Base-by-base conservation (phyloP, 2,329 filamentous ascomycete species). In the Bipolaris victoriae region DNA sequence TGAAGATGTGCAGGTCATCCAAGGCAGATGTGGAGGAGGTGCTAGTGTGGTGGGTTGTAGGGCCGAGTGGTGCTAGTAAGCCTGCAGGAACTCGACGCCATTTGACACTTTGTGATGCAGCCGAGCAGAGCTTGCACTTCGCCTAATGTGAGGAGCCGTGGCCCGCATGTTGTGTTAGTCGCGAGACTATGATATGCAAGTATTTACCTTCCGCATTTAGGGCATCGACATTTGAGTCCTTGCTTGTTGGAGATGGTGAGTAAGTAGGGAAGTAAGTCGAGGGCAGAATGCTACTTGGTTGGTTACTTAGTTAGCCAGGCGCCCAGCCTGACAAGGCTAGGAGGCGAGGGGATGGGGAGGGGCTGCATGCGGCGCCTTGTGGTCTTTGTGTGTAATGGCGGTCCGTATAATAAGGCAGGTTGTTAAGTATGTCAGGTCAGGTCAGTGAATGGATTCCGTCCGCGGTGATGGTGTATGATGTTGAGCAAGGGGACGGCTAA, bases 401-500 rank as follows among this genome's bases (percentile, higher is more conserved):
- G 7, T 10, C 9, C 26, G 2, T 29, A 29, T 29, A 29, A 29
- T 10, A 26, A 26, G 24, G 24, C 24, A 26, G 7, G 24, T 7
- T 20, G 20, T 2, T 24, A 24, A 5, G 22, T 24, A 26, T 7
- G 24, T 26, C 20, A 26, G 5, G 24, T 26, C 22, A 26, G 5
- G 26, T 10, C 26, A 29, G 26, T 29, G 5, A 5, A 24, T 24
- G 22, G 22, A 29, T 29, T 29, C 26, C 26, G 26, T 9, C 26
- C 26, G 26, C 5, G 26, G 26, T 10, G 26, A 7, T 10, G 5
- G 5, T 29, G 26, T 29, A 29, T 29, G 26, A 29, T 29, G 60
- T 65, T 66, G 60, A 62, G 62, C 69, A 69, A 70, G 69, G 68
- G 65, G 67, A 66, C 61, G 62, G 61, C 60, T 58, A 64, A 59